Evolutionary conservation across 2,329 filamentous ascomycete species (phyloP), one percentile per base, ranked within the genome.

Genomic region (Botrytis elliptica): DNA sequence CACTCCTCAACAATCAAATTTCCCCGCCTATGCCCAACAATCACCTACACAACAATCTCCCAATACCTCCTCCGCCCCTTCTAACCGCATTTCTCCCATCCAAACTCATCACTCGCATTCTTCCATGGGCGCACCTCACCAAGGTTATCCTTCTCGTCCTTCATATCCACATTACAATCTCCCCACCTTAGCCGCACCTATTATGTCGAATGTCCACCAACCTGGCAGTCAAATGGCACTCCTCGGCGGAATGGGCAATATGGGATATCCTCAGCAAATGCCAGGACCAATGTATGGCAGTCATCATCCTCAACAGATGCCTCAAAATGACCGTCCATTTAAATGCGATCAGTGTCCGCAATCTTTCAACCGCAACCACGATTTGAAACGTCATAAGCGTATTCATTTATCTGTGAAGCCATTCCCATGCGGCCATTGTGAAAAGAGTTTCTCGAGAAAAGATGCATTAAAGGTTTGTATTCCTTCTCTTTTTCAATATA

Each of bases 371-470:
- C 88, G 96, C 7, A 98, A 98, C 77, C 96, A 98, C 81, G 96
- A 98, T 80, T 83, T 98, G 78, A 99, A 99, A 84, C 89, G 96
- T 70, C 96, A 99, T 82, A 97, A 97, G 86, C 87, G 94, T 68
- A 98, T 98, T 74, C 96, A 99, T 83, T 84, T 98, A 74, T 93
- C 94, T 0, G 93, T 98, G 59, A 99, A 99, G 86, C 96, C 96
- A 0, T 98, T 95, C 82, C 95, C 95, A 0, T 99, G 96, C 82
- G 89, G 86, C 10, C 92, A 92, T 80, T 99, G 96, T 81, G 94
- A 97, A 75, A 98, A 98, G 88, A 96, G 93, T 81, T 99, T 99
- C 80, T 98, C 95, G 4, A 88, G 96, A 74, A 98, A 98, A 82
- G 96, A 98, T 83, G 96, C 96, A 16, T 85, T 99, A 44, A 98